These are phyloP conservation scores for Oryza australiensis DNA, from an alignment of 176 grass and related monocot species.

Conservation along the genomic window DNA sequence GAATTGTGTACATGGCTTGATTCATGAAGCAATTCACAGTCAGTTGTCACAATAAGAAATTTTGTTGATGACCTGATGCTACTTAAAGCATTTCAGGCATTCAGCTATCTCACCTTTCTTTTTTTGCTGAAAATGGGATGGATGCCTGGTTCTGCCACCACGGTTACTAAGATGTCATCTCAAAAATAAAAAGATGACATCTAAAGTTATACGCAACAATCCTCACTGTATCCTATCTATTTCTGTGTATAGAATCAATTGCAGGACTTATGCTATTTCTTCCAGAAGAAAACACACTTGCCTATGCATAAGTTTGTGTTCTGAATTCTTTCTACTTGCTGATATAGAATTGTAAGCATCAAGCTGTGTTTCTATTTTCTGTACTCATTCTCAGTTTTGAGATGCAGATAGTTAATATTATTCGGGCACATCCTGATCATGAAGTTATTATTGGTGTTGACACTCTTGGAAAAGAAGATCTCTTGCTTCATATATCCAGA, in stretches of 20 bases:
- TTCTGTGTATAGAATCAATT: background rate
- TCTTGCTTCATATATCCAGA: constrained; percentile 76
- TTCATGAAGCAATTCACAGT: constrained; percentile 8
- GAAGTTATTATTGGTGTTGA: constrained; percentile 77
- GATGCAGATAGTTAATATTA: constrained; percentile 61
- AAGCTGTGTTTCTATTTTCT: constrained; percentile 7
- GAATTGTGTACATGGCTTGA: background rate
- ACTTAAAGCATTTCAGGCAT: background rate
- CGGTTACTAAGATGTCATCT: background rate
- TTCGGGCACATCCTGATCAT: constrained; percentile 63
- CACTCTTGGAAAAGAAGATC: constrained; percentile 82
- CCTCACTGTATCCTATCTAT: background rate
- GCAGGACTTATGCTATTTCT: background rate
- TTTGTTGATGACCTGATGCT: background rate
- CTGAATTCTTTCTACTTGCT: background rate
- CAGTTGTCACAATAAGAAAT: background rate
- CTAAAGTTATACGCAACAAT: background rate
- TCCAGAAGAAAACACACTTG: background rate
- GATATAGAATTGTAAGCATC: constrained; percentile 1
- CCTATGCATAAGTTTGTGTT: constrained; percentile 16
- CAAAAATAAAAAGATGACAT: background rate
- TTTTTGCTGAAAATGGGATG: background rate
- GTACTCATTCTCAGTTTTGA: constrained; percentile 29
- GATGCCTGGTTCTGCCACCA: background rate
- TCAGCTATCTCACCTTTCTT: background rate